Evolutionary conservation across 2,329 filamentous ascomycete genomes (phyloP).

Genomic region (Colletotrichum gigasporum): DNA sequence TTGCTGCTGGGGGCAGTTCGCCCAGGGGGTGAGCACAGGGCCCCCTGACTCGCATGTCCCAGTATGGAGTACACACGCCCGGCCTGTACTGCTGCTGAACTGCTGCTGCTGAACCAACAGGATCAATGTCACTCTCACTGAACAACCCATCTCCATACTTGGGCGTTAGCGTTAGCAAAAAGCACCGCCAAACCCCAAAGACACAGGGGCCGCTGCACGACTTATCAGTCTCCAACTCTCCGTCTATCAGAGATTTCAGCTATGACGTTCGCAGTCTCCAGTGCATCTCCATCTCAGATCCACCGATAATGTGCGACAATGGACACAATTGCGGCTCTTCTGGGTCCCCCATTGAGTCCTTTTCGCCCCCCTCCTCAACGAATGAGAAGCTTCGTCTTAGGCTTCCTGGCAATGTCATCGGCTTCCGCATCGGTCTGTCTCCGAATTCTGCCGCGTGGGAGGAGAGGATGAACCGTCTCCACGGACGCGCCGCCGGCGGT

Average conservation of each 20-base stretch:
- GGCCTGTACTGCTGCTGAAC: not conserved
- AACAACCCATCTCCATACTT: too few relatives aligned
- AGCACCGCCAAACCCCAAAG: too few relatives aligned
- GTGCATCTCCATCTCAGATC: slow-evolving; percentile 13
- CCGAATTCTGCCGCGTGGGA: slow-evolving; percentile 28
- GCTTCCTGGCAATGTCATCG: not conserved
- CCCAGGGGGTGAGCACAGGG: slow-evolving; percentile 21
- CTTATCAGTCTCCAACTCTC: slow-evolving; percentile 18
- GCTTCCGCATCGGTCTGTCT: slow-evolving; percentile 12
- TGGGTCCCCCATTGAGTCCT: not conserved
- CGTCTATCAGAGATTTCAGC: slow-evolving; percentile 21
- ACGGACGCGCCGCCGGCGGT: slow-evolving; percentile 24
- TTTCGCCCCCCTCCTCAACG: not conserved
- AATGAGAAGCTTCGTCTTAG: not conserved
- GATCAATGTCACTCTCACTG: slow-evolving; percentile 6
- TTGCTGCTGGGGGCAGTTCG: not conserved
- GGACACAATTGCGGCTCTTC: slow-evolving; percentile 27
- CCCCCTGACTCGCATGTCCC: slow-evolving; percentile 28
- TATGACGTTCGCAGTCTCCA: slow-evolving; percentile 29
- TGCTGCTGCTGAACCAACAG: slow-evolving; percentile 8
- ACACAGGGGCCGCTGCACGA: slow-evolving; percentile 13
- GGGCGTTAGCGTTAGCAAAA: too few relatives aligned
- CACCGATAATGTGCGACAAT: slow-evolving; percentile 23
- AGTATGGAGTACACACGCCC: not conserved
- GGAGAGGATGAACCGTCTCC: not conserved